Base-by-base conservation (phyloP, 768 basidiomycete species). In the Amanita phalloides region DNA sequence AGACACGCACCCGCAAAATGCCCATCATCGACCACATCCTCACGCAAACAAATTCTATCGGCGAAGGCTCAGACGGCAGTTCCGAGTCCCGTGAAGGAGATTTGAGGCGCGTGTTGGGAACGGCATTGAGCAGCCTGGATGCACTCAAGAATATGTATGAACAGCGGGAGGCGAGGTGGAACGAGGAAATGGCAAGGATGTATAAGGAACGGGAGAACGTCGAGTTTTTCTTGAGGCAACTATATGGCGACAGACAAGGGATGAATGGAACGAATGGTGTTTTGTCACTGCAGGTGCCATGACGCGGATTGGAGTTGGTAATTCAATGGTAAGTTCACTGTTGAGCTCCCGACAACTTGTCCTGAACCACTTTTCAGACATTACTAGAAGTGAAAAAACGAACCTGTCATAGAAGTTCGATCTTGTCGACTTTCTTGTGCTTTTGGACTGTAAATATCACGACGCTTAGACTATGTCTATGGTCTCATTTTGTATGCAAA, bases 201-300 rank as follows among this genome's bases (percentile, higher is more conserved):
- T 69, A 72, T 45, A 79, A 82, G 26, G 88, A 90, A 51, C 70
- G 84, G 11, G 82, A 85, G 59, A 65, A 72, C 14, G 79, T 89
- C 3, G 81, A 84, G 56, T 56, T 86, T 49, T 64, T 89, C 38
- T 65, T 90, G 45, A 70, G 69, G 57, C 85, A 89, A 64, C 78
- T 83, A 3, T 66, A 88, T 66, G 70, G 72, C 35, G 69, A 68
- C 28, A 61, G 58, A 17, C 49, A 44, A 25, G 48, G 20, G 9
- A 21, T 33, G 37, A 38, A 38, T 28, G 48, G 48, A 17, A 7
- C 7, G 48, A 49, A 49, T 17, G 48, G 48, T 17, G 2, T 28
- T 37, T 48, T 48, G 35, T n/a, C 35, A 33, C 23, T 30, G 1
- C 36, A 30, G 36, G 35, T 20, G 23, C 33, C 47, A 8, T 47